These are phyloP conservation scores for Triticum aestivum DNA, from an alignment of 176 grass and related monocot genomes.

Conservation along the genomic window DNA sequence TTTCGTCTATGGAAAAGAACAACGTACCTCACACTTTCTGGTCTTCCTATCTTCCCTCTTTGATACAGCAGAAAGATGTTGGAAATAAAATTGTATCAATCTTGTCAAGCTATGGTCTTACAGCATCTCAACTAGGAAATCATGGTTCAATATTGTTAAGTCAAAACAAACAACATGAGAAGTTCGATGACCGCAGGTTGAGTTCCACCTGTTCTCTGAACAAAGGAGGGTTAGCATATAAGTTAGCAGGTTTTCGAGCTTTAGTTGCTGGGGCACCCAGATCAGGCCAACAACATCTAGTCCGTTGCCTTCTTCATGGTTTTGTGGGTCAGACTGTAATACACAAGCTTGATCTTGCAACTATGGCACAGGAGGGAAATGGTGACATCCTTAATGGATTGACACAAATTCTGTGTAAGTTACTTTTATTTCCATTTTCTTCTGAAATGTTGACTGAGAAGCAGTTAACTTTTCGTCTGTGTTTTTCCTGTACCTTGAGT, in stretches of 20 bases:
- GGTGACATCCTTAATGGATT: constrained; percentile 88
- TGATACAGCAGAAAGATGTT: constrained; percentile 58
- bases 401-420: constrained; percentile 91
- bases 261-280: constrained; percentile 73
- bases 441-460: constrained; percentile 20
- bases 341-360: constrained; percentile 91
- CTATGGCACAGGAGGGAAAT: constrained; percentile 87
- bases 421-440: constrained; percentile 30
- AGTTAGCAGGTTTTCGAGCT: constrained; percentile 71
- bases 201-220: constrained; percentile 35
- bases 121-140: constrained; percentile 52
- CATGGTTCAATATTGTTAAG: constrained; percentile 28
- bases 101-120: constrained; percentile 65
- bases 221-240: constrained; percentile 48
- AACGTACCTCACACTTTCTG: constrained; percentile 49
- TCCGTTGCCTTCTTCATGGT: constrained; percentile 79
- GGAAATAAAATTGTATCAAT: constrained; percentile 60
- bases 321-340: constrained; percentile 80
- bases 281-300: constrained; percentile 84
- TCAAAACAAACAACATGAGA: constrained; percentile 38
- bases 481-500: not conserved
- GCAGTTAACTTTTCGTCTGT: not conserved
- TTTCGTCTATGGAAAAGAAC: constrained; percentile 67
- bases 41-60: constrained; percentile 65
- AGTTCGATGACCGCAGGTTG: constrained; percentile 44